These are phyloP conservation scores for Emericellopsis cladophorae DNA, from an alignment of 2,329 filamentous ascomycete species.

Conservation along the genomic window DNA sequence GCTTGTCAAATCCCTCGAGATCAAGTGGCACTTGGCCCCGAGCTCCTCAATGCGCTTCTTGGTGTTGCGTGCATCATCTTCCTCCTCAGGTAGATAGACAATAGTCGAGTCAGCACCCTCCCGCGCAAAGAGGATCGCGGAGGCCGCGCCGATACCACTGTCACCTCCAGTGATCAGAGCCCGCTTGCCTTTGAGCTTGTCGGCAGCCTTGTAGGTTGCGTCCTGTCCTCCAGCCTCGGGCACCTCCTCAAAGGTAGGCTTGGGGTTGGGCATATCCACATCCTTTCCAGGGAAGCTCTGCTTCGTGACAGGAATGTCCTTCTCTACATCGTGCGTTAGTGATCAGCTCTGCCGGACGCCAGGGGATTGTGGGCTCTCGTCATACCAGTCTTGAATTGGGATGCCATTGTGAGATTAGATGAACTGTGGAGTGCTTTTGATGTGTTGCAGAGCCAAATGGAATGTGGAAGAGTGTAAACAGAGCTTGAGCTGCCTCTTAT, in stretches of 20 bases:
- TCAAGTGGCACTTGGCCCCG: slow-evolving; percentile 51
- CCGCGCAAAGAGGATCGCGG: slow-evolving; percentile 41
- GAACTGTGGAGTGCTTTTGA: not conserved
- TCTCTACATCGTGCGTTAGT: slow-evolving; percentile 58
- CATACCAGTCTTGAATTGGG: slow-evolving; percentile 9
- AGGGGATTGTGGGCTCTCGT: slow-evolving; percentile 14
- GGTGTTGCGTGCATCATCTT: slow-evolving; percentile 41
- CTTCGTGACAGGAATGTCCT: slow-evolving; percentile 32
- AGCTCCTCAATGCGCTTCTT: slow-evolving; percentile 38
- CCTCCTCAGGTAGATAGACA: slow-evolving; percentile 40
- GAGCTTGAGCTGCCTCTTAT: not conserved
- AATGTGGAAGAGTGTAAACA: not conserved
- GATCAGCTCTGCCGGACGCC: not conserved
- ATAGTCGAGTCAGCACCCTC: slow-evolving; percentile 46
- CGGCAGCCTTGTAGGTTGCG: slow-evolving; percentile 30
- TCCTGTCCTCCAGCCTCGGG: slow-evolving; percentile 56
- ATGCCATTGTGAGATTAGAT: slow-evolving; percentile 3
- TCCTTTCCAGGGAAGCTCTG: slow-evolving; percentile 16
- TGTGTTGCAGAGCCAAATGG: not conserved
- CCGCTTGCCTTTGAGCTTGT: slow-evolving; percentile 35
- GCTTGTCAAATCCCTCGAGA: slow-evolving; percentile 51
- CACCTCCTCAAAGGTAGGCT: slow-evolving; percentile 50
- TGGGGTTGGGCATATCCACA: slow-evolving; percentile 14
- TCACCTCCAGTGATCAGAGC: slow-evolving; percentile 44
- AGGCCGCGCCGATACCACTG: slow-evolving; percentile 9